Conservation (phyloP, 2,329 filamentous ascomycete genomes). For the Aspergillus sp. region DNA sequence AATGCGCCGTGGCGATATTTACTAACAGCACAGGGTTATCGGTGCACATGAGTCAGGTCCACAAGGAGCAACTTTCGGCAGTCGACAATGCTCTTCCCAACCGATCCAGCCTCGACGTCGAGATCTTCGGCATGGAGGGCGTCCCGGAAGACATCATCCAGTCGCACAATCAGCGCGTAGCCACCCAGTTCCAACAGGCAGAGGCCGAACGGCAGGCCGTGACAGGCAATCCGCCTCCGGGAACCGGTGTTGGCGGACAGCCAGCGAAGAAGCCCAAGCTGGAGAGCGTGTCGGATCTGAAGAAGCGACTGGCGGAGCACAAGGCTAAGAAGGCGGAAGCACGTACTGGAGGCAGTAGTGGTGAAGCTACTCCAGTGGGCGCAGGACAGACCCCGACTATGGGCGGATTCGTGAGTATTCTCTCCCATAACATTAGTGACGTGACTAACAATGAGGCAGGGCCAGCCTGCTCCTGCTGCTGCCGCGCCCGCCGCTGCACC, state of each 20-base stretch:
- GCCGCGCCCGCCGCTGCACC: conserved; percentile 33
- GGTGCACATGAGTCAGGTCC: conserved; percentile 97
- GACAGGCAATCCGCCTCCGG: conserved; percentile 80
- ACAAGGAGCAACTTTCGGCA: conserved; percentile 84
- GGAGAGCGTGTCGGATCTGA: conserved; percentile 75
- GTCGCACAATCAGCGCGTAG: conserved; percentile 82
- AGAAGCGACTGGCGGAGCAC: conserved; percentile 76
- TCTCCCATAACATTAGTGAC: conserved; percentile 24
- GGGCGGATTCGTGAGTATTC: conserved; percentile 58
- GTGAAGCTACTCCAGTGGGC: conserved; percentile 58
- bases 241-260: conserved; percentile 48
- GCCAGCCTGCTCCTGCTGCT: conserved; percentile 43
- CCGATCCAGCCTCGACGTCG: conserved; percentile 80
- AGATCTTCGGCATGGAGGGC: conserved; percentile 98
- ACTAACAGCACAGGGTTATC: conserved; percentile 66
- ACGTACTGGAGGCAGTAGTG: conserved; percentile 57
- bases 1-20: not conserved
- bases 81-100: conserved; percentile 93
- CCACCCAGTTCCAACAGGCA: conserved; percentile 79
- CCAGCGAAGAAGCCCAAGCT: conserved; percentile 67
- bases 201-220: conserved; percentile 78
- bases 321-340: conserved; percentile 67
- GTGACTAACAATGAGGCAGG: conserved; percentile 8
- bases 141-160: conserved; percentile 83
- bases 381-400: conserved; percentile 53